These are phyloP conservation scores for Metroxylon sagu DNA, from an alignment of 176 grass and related monocot species.

Conservation along the genomic window DNA sequence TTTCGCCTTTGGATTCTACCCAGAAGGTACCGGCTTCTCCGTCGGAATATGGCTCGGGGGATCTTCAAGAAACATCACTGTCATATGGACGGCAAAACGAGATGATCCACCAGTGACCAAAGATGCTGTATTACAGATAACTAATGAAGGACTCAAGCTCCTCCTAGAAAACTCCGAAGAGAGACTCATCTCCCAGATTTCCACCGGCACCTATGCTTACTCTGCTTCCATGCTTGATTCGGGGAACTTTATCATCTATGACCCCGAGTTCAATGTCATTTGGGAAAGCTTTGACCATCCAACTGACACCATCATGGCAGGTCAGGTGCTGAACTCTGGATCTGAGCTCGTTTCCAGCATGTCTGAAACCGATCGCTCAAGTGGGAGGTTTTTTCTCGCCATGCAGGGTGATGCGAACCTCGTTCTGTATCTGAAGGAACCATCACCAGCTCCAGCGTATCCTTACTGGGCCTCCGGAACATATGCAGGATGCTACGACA, in stretches of 20 bases:
- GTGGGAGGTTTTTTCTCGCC: too few relatives aligned
- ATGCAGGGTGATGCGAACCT: too few relatives aligned
- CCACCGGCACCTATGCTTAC: not conserved
- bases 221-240: slow-evolving; percentile 26
- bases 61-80: not conserved
- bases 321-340: slow-evolving; percentile 15
- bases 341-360: slow-evolving; percentile 24
- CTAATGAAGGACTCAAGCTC: slow-evolving; percentile 13
- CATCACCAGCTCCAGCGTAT: too few relatives aligned
- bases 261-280: not conserved
- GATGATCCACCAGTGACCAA: slow-evolving; percentile 21
- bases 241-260: slow-evolving; percentile 26
- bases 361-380: not conserved
- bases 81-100: slow-evolving; percentile 32
- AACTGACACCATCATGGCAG: slow-evolving; percentile 29
- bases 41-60: slow-evolving; percentile 30
- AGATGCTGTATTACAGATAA: slow-evolving; percentile 19
- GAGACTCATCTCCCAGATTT: slow-evolving; percentile 8
- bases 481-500: too few relatives aligned
- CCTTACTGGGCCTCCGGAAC: too few relatives aligned
- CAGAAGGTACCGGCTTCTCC: slow-evolving; percentile 20
- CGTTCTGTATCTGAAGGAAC: too few relatives aligned
- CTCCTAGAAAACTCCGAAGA: slow-evolving; percentile 18
- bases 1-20: slow-evolving; percentile 40
- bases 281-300: slow-evolving; percentile 30